Evolutionary conservation across 176 grass and related monocot genomes (phyloP), one percentile per base, ranked within the genome.

Genomic region (Triticum dicoccoides): DNA sequence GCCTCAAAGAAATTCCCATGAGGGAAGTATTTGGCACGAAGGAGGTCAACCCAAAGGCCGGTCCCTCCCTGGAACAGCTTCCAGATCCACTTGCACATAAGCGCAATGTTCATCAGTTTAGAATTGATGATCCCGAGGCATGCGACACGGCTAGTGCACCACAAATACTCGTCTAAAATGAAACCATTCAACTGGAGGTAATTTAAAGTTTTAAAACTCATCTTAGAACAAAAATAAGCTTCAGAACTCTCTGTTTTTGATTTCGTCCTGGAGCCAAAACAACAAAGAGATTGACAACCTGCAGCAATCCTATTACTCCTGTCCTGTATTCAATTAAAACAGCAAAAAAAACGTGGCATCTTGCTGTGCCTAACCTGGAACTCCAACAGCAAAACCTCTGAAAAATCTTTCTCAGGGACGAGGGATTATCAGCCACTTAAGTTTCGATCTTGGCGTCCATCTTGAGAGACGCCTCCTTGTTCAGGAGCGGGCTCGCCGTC

Each of bases 401-500:
- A 12, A 37, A 44, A 65, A 21, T 80, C 78, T 45, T 76, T 52
- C 14, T 51, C 49, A 14, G n/a, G 39, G 71, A 9, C 12, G 38
- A 27, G 1, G 23, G 11, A 6, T 35, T 35, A 30, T 30, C 29
- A 69, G 8, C 11, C 72, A 49, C 14, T 80, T 14, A 81, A 47
- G n/a, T 84, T 0, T 85, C 61, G 65, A 87, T 84, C 79, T 79
- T 87, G 21, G 90, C 82, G 73, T 83, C 78, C 69, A 89, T 80
- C 45, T 88, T 92, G 32, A 94, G 84, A 20, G 80, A 72, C 8
- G 70, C 73, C 24, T 92, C 89, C 79, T 92, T 86, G 47, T 77
- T 86, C 13, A 84, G 27, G 4, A 95, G 83, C 72, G 90, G 93
- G 30, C 38, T 88, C 0, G 52, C 58, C 41, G 79, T 68, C 21